Conservation (phyloP, 345 rosid genomes). For the Ricinus communis region DNA sequence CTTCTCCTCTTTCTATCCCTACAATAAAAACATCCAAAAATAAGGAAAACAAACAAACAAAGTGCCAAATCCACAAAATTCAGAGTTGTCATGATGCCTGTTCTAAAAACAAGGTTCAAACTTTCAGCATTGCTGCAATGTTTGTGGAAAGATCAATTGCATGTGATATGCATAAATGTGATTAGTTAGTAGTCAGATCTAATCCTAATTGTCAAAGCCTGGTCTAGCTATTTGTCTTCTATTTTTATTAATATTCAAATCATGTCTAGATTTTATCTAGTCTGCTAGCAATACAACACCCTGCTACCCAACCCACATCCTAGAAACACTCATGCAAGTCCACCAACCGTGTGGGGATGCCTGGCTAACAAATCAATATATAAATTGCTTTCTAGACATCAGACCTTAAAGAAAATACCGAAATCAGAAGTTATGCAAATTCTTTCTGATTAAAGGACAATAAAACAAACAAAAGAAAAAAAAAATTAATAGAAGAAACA, state of each 20-base stretch:
- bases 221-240: neutral
- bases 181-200: neutral
- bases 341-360: neutral
- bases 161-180: neutral
- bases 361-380: neutral
- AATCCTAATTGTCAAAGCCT: neutral
- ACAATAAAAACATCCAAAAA: neutral
- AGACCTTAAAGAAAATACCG: neutral
- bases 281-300: neutral
- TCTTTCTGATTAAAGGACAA: neutral
- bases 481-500: neutral
- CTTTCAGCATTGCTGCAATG: neutral
- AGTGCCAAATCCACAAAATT: neutral
- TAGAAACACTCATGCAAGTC: neutral
- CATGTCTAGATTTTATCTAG: neutral
- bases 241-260: neutral
- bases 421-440: conserved; percentile 3
- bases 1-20: neutral
- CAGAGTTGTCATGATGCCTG: neutral
- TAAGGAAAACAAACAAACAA: no score
- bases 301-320: neutral
- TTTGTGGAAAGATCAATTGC: neutral
- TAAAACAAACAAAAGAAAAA: neutral
- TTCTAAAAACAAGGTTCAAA: neutral
- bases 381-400: neutral